A percentile compares a stretch with the other conserved stretches of the same genome.
phyloP scores from a whole-genome alignment of 169 alveolate species.

The Plasmodium berghei region DNA sequence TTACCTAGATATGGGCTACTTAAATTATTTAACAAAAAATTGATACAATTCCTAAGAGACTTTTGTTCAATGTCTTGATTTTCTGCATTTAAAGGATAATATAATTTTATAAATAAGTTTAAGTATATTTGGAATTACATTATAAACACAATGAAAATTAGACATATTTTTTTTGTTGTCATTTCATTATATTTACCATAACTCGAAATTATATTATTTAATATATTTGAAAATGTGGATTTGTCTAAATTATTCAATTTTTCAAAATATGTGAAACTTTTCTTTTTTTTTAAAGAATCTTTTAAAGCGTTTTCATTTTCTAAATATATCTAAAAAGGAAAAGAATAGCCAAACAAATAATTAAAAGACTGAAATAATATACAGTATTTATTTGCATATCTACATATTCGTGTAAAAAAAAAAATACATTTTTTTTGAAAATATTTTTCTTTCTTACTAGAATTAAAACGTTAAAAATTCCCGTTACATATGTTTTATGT shows the following conservation, averaged over 20 bases:
- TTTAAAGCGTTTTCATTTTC: conserved; percentile 36
- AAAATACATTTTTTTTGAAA: neutral
- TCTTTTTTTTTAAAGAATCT: conserved; percentile 19
- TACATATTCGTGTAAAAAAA: neutral
- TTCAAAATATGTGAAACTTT: neutral
- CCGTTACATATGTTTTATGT: neutral
- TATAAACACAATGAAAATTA: neutral
- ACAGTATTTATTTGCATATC: neutral
- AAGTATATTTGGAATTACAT: neutral
- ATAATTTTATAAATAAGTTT: neutral
- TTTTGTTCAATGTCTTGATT: conserved; percentile 8
- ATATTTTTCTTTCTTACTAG: conserved; percentile 7
- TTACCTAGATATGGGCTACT: conserved; percentile 24
- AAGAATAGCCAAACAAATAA: neutral
- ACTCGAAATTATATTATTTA: conserved; percentile 16
- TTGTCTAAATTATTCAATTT: conserved; percentile 16
- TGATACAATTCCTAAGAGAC: conserved; percentile 29
- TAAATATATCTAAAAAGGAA: conserved; percentile 12
- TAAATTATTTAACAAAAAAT: conserved; percentile 24
- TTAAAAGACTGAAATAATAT: neutral
- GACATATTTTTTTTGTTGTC: neutral
- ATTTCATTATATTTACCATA: conserved; percentile 6
- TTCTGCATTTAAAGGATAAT: conserved; percentile 15
- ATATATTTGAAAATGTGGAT: conserved; percentile 8
- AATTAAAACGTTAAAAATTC: conserved; percentile 25